These are phyloP conservation scores for Solanum lycopersicoides DNA, from an alignment of 257 asterid species.

Conservation along the genomic window DNA sequence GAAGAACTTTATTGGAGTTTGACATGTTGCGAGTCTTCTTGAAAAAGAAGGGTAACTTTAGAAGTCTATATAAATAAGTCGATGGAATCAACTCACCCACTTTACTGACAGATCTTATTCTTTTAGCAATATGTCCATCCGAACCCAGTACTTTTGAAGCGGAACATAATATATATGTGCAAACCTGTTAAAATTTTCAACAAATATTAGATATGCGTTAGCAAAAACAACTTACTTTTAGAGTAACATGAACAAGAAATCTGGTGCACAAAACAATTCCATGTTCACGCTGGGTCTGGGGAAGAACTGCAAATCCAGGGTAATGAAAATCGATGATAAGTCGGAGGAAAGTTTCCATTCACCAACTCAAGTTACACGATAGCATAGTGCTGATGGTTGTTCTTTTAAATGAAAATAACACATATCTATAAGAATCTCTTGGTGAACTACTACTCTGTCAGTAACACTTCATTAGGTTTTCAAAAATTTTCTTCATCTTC, in stretches of 20 bases:
- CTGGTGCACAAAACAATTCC: neutral
- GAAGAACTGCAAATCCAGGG: neutral
- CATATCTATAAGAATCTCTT: neutral
- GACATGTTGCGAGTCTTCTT: neutral
- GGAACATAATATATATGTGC: neutral
- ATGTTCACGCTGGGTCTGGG: neutral
- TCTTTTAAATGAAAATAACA: neutral
- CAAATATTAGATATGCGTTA: neutral
- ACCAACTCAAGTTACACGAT: neutral
- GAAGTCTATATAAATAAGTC: neutral
- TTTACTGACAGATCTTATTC: no score
- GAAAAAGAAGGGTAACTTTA: neutral
- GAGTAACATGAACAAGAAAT: neutral
- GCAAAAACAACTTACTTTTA: neutral
- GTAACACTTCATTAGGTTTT: slow-evolving; percentile 1
- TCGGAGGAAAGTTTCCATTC: neutral
- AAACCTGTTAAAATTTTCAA: neutral
- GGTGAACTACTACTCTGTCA: neutral
- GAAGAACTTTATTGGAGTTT: neutral
- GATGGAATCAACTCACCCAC: neutral
- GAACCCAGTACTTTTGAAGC: neutral
- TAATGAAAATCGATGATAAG: neutral
- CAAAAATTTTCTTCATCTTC: slow-evolving; percentile 45
- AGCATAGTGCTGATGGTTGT: neutral
- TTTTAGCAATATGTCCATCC: neutral